Evolutionary conservation across 257 asterid species (phyloP).

Genomic region (Capsicum baccatum): DNA sequence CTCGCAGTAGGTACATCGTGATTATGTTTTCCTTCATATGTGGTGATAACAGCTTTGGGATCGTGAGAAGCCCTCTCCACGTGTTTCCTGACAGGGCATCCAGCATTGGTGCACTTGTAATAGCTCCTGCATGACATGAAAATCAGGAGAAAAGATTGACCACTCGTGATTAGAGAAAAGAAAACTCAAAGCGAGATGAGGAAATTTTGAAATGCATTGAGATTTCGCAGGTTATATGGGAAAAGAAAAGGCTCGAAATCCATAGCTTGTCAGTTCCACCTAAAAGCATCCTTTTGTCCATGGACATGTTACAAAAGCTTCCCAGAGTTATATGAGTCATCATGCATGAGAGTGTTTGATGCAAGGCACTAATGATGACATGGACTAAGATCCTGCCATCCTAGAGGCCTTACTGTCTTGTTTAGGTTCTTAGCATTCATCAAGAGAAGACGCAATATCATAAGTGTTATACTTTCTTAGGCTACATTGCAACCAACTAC

Average conservation of each 20-base stretch:
- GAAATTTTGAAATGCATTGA: background rate
- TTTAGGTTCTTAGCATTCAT: background rate
- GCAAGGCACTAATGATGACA: no score
- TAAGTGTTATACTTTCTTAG: background rate
- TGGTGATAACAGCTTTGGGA: conserved; percentile 95
- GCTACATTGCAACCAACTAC: background rate
- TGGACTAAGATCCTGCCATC: background rate
- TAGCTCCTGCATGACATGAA: conserved; percentile 72
- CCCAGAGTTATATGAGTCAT: background rate
- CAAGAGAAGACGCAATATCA: background rate
- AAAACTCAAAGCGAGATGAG: background rate
- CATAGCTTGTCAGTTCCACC: background rate
- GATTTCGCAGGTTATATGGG: background rate
- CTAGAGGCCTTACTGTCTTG: background rate
- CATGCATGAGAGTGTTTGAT: background rate
- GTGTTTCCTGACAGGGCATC: conserved; percentile 95
- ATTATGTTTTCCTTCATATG: conserved; percentile 96
- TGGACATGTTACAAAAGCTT: background rate
- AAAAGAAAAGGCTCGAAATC: background rate
- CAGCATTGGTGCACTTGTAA: conserved; percentile 90
- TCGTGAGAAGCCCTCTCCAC: conserved; percentile 98
- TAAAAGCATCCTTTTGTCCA: background rate
- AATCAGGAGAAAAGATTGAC: background rate
- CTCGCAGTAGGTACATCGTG: conserved; percentile 84
- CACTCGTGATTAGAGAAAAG: background rate